Percentiles rank a stretch among this genome's conserved stretches.
Conservation (phyloP, 202 grass and related monocot genomes). For the Schoenoplectus tabernaemontani region DNA sequence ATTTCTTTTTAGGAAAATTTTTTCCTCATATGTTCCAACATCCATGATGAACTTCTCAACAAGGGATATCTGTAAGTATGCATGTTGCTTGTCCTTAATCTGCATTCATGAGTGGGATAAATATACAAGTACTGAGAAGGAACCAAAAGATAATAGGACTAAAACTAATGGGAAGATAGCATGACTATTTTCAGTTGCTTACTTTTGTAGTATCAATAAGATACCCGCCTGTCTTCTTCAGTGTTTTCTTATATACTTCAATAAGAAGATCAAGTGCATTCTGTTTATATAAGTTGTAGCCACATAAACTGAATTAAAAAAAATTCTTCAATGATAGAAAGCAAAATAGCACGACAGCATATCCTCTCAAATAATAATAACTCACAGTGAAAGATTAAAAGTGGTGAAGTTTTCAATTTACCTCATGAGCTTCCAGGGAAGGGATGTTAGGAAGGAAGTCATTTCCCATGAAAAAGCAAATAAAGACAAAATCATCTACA, state of each 20-base stretch:
- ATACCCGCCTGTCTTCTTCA: slow-evolving; percentile 50
- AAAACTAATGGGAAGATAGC: neutral
- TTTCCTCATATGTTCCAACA: slow-evolving; percentile 42
- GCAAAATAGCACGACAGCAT: neutral
- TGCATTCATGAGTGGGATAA: slow-evolving; percentile 20
- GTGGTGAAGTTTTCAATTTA: slow-evolving; percentile 1
- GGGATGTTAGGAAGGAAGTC: slow-evolving; percentile 70
- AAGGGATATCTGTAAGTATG: slow-evolving; percentile 41
- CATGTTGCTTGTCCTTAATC: slow-evolving; percentile 33
- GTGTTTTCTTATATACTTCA: slow-evolving; percentile 47
- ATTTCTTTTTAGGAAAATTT: slow-evolving; percentile 49
- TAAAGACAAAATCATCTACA: slow-evolving; percentile 59
- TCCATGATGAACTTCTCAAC: slow-evolving; percentile 45
- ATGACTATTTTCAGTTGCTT: neutral
- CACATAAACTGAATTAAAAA: slow-evolving; percentile 12
- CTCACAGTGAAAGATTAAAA: neutral
- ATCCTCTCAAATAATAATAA: neutral
- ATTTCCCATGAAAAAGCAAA: slow-evolving; percentile 61
- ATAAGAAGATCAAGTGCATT: slow-evolving; percentile 48
- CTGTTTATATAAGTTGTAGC: neutral
- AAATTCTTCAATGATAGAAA: neutral
- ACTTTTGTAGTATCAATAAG: slow-evolving; percentile 53
- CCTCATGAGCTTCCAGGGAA: slow-evolving; percentile 52
- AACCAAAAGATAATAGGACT: neutral
- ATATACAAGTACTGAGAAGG: neutral